Conservation (phyloP, 1,284 basidiomycete genomes). For the Wallemia hederae region DNA sequence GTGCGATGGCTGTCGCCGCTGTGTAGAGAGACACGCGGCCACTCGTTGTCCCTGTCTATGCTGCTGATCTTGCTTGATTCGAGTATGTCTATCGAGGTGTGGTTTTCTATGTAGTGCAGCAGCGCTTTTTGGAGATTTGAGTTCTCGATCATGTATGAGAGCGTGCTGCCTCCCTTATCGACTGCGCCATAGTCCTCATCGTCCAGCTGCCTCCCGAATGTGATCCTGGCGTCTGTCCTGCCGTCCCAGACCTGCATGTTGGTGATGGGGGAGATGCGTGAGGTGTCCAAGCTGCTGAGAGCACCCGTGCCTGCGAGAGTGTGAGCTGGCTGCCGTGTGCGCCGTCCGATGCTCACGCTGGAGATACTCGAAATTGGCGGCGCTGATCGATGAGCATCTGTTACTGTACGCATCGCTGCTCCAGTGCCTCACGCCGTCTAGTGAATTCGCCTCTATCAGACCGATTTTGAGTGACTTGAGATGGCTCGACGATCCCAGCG, state of each 20-base stretch:
- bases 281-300: neutral
- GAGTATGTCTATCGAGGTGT: constrained; percentile 8
- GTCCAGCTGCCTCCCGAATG: constrained; percentile 21
- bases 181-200: constrained; percentile 12
- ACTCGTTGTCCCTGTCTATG: constrained; percentile 17
- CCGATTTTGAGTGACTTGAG: constrained; percentile 3
- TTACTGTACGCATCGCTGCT: neutral
- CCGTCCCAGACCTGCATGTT: constrained; percentile 47
- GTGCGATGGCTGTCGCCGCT: constrained; percentile 32
- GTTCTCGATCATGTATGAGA: constrained; percentile 66
- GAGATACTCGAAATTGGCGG: neutral
- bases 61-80: constrained; percentile 9
- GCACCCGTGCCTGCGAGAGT: neutral
- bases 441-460: neutral
- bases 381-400: neutral
- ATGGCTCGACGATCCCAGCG: constrained; percentile 30
- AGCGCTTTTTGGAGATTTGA: constrained; percentile 62
- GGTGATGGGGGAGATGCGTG: neutral
- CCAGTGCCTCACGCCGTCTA: neutral
- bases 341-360: too few relatives aligned
- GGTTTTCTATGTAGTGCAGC: constrained; percentile 23
- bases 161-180: constrained; percentile 16
- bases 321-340: too few relatives aligned
- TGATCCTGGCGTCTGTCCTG: constrained; percentile 43
- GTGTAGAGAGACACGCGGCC: constrained; percentile 44